A percentile compares a stretch with the other conserved stretches of the same genome.
phyloP scores from a whole-genome alignment of 2,329 filamentous ascomycete genomes.

The Xylaria sp. region DNA sequence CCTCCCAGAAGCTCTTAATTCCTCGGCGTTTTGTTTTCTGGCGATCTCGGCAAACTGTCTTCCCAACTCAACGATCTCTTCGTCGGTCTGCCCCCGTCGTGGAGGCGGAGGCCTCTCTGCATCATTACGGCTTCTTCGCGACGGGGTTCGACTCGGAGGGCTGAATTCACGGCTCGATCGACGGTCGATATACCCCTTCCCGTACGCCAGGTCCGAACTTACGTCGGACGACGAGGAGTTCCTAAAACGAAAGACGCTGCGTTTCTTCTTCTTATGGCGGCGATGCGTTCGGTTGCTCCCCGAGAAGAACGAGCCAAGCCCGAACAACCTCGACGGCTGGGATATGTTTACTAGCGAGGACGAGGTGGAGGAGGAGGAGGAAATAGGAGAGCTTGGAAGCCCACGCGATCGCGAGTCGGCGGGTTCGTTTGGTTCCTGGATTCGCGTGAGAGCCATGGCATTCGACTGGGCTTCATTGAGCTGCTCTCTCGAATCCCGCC shows the following conservation, averaged over 20 bases:
- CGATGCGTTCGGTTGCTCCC: conserved; percentile 56
- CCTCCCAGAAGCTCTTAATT: conserved; percentile 47
- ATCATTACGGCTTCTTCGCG: conserved; percentile 20
- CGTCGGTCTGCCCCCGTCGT: conserved; percentile 50
- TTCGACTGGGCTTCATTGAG: conserved; percentile 34
- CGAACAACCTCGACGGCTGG: conserved; percentile 51
- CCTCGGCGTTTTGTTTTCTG: conserved; percentile 53
- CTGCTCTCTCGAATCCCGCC: conserved; percentile 46
- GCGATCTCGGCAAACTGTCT: conserved; percentile 58
- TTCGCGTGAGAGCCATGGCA: conserved; percentile 25
- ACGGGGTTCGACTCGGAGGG: conserved; percentile 25
- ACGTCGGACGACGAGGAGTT: conserved; percentile 70
- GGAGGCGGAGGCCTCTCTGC: conserved; percentile 26
- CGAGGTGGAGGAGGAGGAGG: conserved; percentile 55
- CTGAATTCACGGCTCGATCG: conserved; percentile 39
- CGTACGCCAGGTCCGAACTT: conserved; percentile 70
- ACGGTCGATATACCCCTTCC: conserved; percentile 57
- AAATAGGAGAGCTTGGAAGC: conserved; percentile 39
- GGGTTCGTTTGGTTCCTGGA: conserved; percentile 29
- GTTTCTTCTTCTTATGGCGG: conserved; percentile 47
- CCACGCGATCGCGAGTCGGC: conserved; percentile 29
- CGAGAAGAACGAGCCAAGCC: conserved; percentile 65
- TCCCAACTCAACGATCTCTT: conserved; percentile 60
- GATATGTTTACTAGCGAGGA: conserved; percentile 70
- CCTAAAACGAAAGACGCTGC: conserved; percentile 56